Evolutionary conservation across 805 yeast species (phyloP).

Genomic region (Metschnikowia drakensbergensis): DNA sequence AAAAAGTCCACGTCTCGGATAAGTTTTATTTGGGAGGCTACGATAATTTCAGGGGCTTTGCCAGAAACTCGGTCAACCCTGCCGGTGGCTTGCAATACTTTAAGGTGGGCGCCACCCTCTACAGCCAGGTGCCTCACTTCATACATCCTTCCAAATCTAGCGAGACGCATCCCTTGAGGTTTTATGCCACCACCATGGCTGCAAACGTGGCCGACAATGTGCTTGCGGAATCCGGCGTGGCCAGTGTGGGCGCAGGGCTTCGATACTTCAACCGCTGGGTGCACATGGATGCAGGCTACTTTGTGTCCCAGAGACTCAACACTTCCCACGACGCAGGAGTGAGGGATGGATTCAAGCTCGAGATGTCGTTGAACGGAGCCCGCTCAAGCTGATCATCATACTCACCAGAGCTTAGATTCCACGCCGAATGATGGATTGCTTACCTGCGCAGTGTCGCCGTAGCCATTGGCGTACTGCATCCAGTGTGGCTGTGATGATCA

Average conservation of each 20-base stretch:
- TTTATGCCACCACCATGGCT: conserved; percentile 62
- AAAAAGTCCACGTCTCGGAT: conserved; percentile 61
- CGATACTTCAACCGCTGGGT: conserved; percentile 40
- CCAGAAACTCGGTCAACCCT: conserved; percentile 63
- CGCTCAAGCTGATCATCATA: conserved; percentile 1
- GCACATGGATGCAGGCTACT: conserved; percentile 40
- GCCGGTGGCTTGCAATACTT: conserved; percentile 67
- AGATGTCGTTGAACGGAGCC: conserved; percentile 25
- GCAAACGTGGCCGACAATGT: conserved; percentile 51
- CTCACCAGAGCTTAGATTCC: too few relatives aligned
- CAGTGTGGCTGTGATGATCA: not conserved
- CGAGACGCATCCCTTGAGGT: conserved; percentile 35
- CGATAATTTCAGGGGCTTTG: conserved; percentile 66
- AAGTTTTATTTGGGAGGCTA: conserved; percentile 82
- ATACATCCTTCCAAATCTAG: conserved; percentile 20
- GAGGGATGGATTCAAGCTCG: conserved; percentile 38
- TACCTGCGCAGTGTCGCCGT: too few relatives aligned
- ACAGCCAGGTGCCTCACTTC: conserved; percentile 53
- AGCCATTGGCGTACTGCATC: not conserved
- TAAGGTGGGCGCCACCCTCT: conserved; percentile 56
- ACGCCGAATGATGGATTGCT: too few relatives aligned
- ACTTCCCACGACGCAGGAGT: conserved; percentile 23
- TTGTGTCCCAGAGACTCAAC: conserved; percentile 24
- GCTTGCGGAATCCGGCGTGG: conserved; percentile 21
- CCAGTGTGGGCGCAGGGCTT: conserved; percentile 35